Conservation (phyloP, 208 protist genomes). For the Acanthamoeba polyphaga region DNA sequence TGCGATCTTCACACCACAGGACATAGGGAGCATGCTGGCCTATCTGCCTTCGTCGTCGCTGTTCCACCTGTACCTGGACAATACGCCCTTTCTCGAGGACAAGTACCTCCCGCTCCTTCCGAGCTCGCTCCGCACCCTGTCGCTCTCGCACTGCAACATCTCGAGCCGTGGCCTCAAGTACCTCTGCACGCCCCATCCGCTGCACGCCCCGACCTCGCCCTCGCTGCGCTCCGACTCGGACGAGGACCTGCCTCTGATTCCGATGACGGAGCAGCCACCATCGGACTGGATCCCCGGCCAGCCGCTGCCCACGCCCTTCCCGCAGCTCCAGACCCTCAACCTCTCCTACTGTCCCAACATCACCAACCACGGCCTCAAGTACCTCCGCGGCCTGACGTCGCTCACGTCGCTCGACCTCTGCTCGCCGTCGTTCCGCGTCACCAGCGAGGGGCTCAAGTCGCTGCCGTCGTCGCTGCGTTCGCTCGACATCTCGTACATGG, state of each 20-base stretch:
- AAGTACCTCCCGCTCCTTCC: background rate
- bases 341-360: slow-evolving; percentile 45
- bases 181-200: background rate
- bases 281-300: background rate
- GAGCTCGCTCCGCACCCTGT: slow-evolving; percentile 20
- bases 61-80: slow-evolving; percentile 51
- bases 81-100: slow-evolving; percentile 27
- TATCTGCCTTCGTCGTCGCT: background rate
- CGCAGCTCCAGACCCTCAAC: slow-evolving; percentile 33
- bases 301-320: background rate
- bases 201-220: background rate
- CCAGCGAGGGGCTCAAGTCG: background rate
- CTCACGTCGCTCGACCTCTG: slow-evolving; percentile 30
- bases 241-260: background rate
- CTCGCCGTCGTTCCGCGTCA: slow-evolving; percentile 20
- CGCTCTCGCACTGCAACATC: slow-evolving; percentile 43
- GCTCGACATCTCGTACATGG: slow-evolving; percentile 49
- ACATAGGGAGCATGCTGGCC: slow-evolving; percentile 34
- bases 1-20: background rate
- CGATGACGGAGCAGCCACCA: background rate
- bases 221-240: background rate
- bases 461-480: background rate
- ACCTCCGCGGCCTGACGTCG: background rate
- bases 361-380: slow-evolving; percentile 43
- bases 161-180: slow-evolving; percentile 27